Percentiles rank a stretch among this genome's conserved stretches.
These are phyloP conservation scores for Lentinula novae-zelandiae DNA, from an alignment of 1,284 basidiomycete genomes.

Conservation along the genomic window DNA sequence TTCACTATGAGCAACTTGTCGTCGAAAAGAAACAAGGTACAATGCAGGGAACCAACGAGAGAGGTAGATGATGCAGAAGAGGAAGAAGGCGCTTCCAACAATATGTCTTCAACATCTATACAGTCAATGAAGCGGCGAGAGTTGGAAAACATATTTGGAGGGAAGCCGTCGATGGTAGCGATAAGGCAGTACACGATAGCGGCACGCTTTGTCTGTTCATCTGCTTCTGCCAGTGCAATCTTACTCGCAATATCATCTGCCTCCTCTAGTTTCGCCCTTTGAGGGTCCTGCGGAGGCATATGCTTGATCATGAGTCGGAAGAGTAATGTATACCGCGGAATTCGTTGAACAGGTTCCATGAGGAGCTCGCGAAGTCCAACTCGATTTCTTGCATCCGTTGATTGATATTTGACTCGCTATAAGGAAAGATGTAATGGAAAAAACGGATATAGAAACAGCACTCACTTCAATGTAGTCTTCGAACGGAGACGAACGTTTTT, in stretches of 20 bases:
- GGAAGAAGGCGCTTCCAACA: conserved; percentile 45
- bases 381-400: conserved; percentile 77
- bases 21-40: conserved; percentile 91
- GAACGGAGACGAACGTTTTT: conserved; percentile 75
- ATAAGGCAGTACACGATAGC: conserved; percentile 87
- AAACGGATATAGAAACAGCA: conserved; percentile 16
- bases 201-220: conserved; percentile 87
- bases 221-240: conserved; percentile 91
- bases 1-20: conserved; percentile 94
- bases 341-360: conserved; percentile 99
- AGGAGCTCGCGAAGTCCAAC: conserved; percentile 91
- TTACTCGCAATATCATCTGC: conserved; percentile 85
- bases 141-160: conserved; percentile 82
- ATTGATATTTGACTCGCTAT: conserved; percentile 87
- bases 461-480: conserved; percentile 82
- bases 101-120: conserved; percentile 89
- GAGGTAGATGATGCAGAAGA: conserved; percentile 39
- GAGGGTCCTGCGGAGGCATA: conserved; percentile 74
- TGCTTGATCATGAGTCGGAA: conserved; percentile 89
- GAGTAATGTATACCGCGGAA: conserved; percentile 93
- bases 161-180: conserved; percentile 87
- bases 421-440: conserved; percentile 13
- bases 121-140: conserved; percentile 89
- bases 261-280: conserved; percentile 80
- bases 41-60: conserved; percentile 57